These are phyloP conservation scores for Sarocladium strictum DNA, from an alignment of 2,329 filamentous ascomycete genomes.

Conservation along the genomic window DNA sequence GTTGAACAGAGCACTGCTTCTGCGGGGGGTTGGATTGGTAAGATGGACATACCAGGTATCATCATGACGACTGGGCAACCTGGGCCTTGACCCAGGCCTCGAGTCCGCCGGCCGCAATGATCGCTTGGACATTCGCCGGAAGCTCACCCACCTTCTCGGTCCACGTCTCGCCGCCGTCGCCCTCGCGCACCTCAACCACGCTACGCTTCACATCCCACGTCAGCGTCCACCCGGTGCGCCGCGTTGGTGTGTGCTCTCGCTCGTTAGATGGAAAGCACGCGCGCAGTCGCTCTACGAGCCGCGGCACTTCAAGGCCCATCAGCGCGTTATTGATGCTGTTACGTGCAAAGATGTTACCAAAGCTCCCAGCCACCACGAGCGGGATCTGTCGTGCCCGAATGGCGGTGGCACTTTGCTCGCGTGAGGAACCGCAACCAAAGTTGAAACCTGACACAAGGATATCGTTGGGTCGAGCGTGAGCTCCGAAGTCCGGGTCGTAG, in stretches of 20 bases:
- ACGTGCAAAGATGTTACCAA: conserved; percentile 76
- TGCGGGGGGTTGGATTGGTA: too few species aligned
- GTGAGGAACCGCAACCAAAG: conserved; percentile 76
- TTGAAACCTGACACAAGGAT: conserved; percentile 84
- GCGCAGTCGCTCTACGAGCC: conserved; percentile 59
- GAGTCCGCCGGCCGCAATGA: conserved; percentile 8
- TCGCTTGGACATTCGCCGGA: conserved; percentile 69
- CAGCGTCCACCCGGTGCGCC: conserved; percentile 77
- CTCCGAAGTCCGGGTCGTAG: conserved; percentile 70
- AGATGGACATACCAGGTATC: too few species aligned
- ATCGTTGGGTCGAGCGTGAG: conserved; percentile 61
- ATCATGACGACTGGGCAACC: too few species aligned
- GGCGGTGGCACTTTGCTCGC: conserved; percentile 69
- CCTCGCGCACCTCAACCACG: conserved; percentile 66
- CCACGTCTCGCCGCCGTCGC: conserved; percentile 64
- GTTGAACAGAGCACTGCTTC: too few species aligned
- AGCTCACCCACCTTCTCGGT: conserved; percentile 76
- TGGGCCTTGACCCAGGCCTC: conserved; percentile 13
- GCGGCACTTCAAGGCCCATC: conserved; percentile 64
- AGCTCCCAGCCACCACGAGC: conserved; percentile 73
- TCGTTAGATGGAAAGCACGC: conserved; percentile 43
- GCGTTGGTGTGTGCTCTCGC: conserved; percentile 54
- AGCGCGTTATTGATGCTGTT: conserved; percentile 75
- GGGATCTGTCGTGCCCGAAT: conserved; percentile 76
- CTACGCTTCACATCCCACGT: conserved; percentile 73